Conservation (phyloP, 1,284 basidiomycete genomes). For the Irpex rosettiformis region DNA sequence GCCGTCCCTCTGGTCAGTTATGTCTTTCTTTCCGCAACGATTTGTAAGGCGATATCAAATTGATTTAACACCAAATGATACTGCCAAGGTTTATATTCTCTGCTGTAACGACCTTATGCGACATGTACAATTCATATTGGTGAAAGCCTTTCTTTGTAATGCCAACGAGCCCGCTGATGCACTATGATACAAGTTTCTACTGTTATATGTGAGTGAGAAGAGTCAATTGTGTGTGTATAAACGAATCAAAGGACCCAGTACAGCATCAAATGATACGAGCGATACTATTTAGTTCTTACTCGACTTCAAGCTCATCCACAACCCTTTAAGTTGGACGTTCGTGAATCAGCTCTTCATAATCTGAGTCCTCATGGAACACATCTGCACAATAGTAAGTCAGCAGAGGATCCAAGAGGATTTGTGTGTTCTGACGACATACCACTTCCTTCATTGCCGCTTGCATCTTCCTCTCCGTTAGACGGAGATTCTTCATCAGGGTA, state of each 20-base stretch:
- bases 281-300: too few relatives aligned
- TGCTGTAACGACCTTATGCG: not conserved
- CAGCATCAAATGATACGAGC: too few relatives aligned
- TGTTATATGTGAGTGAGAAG: too few relatives aligned
- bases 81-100: not conserved
- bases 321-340: not conserved
- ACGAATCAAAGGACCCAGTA: too few relatives aligned
- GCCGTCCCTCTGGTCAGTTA: not conserved
- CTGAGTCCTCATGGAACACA: slow-evolving; percentile 43
- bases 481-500: slow-evolving; percentile 70
- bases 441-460: slow-evolving; percentile 36
- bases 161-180: too few relatives aligned
- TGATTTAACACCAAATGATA: too few relatives aligned
- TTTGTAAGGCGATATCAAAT: too few relatives aligned
- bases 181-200: not conserved
- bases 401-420: not conserved
- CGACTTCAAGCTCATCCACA: not conserved
- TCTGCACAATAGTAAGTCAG: slow-evolving; percentile 25
- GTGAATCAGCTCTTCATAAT: slow-evolving; percentile 19
- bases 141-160: too few relatives aligned
- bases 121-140: too few relatives aligned
- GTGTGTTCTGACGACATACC: slow-evolving; percentile 25
- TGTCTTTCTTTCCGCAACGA: not conserved
- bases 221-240: too few relatives aligned
- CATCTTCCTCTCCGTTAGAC: slow-evolving; percentile 28